Percentiles rank a stretch among this genome's conserved stretches.
phyloP scores from a whole-genome alignment of 306 rosid genomes.

The Crotalaria pallida region DNA sequence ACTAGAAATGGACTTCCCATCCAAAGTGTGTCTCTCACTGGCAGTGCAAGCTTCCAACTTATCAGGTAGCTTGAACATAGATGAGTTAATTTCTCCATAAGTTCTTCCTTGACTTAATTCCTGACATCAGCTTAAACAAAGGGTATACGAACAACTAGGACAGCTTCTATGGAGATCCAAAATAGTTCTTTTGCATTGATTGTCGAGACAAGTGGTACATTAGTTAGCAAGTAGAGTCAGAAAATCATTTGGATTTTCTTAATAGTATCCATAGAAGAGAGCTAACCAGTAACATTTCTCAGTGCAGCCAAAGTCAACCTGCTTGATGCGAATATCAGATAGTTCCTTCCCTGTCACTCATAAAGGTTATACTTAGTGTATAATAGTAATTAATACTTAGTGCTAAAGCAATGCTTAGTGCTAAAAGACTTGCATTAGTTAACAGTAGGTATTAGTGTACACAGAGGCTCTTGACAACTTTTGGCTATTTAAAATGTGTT shows the following conservation, averaged over 20 bases:
- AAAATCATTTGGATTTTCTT: conserved; percentile 14
- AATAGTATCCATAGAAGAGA: conserved; percentile 9
- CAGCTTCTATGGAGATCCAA: conserved; percentile 89
- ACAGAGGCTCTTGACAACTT: conserved; percentile 27
- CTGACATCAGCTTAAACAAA: conserved; percentile 71
- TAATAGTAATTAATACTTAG: too few species aligned
- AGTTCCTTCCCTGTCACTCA: conserved; percentile 48
- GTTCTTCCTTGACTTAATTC: conserved; percentile 40
- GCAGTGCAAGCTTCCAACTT: conserved; percentile 29
- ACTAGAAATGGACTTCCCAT: conserved; percentile 32
- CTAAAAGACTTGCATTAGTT: too few species aligned
- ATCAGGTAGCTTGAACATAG: conserved; percentile 29
- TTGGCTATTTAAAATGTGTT: too few species aligned
- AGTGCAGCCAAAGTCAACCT: conserved; percentile 49
- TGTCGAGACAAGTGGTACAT: conserved; percentile 53
- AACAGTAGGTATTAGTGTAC: too few species aligned
- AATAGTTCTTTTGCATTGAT: conserved; percentile 57
- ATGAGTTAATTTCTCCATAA: conserved; percentile 30
- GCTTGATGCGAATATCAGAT: conserved; percentile 67
- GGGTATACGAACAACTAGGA: conserved; percentile 69
- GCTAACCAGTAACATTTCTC: conserved; percentile 54
- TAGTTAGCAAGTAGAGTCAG: too few species aligned
- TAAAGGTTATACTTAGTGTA: too few species aligned
- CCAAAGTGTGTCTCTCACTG: conserved; percentile 29
- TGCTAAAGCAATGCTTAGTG: too few species aligned